Percentiles rank a stretch among this genome's conserved stretches.
phyloP scores from a whole-genome alignment of 305 asterid species.

The Caryopteris hybrid region DNA sequence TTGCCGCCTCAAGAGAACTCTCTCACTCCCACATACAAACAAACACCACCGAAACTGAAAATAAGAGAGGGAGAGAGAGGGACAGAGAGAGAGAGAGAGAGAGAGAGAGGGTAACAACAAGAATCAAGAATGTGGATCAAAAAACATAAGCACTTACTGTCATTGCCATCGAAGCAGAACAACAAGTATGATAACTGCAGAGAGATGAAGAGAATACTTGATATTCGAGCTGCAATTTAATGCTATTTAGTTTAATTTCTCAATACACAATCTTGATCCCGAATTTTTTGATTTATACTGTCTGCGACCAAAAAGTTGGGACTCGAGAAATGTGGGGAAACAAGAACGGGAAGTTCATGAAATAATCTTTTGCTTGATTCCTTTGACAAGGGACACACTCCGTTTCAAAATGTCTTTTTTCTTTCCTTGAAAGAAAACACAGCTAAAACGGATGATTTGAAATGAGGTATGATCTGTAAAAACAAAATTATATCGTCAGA shows the following conservation, averaged over 20 bases:
- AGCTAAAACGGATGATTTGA: conserved; percentile 26
- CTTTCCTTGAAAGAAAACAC: conserved; percentile 15
- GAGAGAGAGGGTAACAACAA: too few species aligned
- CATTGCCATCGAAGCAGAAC: conserved; percentile 27
- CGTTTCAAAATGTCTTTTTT: background rate
- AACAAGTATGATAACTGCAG: background rate
- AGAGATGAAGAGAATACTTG: conserved; percentile 11
- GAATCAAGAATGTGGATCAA: too few species aligned
- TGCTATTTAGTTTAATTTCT: background rate
- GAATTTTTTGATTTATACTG: conserved; percentile 8
- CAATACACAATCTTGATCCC: background rate
- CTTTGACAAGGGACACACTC: conserved; percentile 32
- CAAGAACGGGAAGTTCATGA: conserved; percentile 36
- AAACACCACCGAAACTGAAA: background rate
- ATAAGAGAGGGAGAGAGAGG: background rate
- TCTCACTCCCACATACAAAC: conserved; percentile 15
- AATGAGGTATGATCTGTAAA: conserved; percentile 23
- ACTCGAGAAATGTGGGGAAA: conserved; percentile 30
- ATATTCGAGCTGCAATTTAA: conserved; percentile 11
- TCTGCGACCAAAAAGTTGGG: conserved; percentile 29
- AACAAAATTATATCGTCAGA: background rate
- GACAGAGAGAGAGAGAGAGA: background rate
- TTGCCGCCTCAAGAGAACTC: conserved; percentile 13
- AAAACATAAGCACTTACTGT: conserved; percentile 33
- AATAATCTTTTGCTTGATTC: conserved; percentile 38